Base-by-base conservation (phyloP, 164 flowering plant species). In the Dillenia turbinata region DNA sequence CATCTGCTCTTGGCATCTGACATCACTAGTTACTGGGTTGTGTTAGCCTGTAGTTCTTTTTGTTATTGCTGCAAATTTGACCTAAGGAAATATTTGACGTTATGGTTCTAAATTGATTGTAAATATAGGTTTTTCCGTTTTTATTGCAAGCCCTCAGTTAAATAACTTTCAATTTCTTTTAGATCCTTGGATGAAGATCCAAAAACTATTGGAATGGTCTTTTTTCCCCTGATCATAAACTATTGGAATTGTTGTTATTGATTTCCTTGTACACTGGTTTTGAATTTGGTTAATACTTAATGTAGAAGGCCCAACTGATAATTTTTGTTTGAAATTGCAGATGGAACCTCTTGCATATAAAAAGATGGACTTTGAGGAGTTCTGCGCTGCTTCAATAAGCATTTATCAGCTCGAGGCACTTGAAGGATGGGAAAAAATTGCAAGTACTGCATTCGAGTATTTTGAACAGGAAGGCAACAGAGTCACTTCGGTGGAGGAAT, bases 351-450 rank as follows among this genome's bases (percentile, higher is more conserved):
- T 90, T 3, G 62, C 83, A 5, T 71, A 77, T 40, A 80, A 79
- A 60, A 84, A 71, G 65, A 84, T 95, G 87, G 78, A 80, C 53
- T 95, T 90, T 24, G 90, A 87, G 62, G 99, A 95, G 73, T 90
- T 95, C 62, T 95, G 97, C 67, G 97, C 94, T 46, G 99, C 99
- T 19, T 85, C 97, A 54, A 87, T 88, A 71, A 92, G 96, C 73
- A 33, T 73, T n/a, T 77, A 85, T 78, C 97, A 92, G 73, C 81
- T 89, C 10, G 99, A 92, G 73, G 97, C 96, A 61, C 85, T 82
- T 71, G 91, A 88, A 59, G 78, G 70, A 8, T 92, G 99, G 99
- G 97, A 90, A 50, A 72, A 73, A 47, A 84, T 92, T 58, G 90
- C 94, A 11, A 76, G 57, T 13, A 64, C 74, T 6, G 97, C 92